Evolutionary conservation across 495 filamentous ascomycete species (phyloP).

Genomic region (Neurospora terricola): DNA sequence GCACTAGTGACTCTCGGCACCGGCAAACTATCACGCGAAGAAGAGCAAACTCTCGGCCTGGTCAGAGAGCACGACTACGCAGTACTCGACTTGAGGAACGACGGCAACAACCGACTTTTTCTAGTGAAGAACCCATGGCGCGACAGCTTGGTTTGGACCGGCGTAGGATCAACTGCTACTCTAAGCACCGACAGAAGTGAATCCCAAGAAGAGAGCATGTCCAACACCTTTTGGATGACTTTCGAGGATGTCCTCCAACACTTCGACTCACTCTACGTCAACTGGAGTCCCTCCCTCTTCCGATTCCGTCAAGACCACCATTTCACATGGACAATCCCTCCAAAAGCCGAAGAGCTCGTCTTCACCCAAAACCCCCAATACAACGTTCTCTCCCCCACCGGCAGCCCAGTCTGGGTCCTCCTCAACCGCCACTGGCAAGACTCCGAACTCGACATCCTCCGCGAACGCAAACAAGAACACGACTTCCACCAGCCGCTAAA

Average conservation of each 20-base stretch:
- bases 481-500: slow-evolving; percentile 24
- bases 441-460: slow-evolving; percentile 32
- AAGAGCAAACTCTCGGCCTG: slow-evolving; percentile 73
- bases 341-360: slow-evolving; percentile 46
- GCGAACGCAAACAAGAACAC: slow-evolving; percentile 16
- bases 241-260: slow-evolving; percentile 75
- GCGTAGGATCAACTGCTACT: slow-evolving; percentile 20
- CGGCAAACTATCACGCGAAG: slow-evolving; percentile 58
- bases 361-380: slow-evolving; percentile 82
- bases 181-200: slow-evolving; percentile 6
- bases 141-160: slow-evolving; percentile 60
- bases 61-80: slow-evolving; percentile 91
- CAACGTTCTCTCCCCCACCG: slow-evolving; percentile 45
- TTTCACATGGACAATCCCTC: slow-evolving; percentile 73
- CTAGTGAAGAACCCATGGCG: slow-evolving; percentile 96
- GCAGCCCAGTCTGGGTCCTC: slow-evolving; percentile 69
- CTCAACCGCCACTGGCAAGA: slow-evolving; percentile 71
- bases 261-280: slow-evolving; percentile 91
- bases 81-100: slow-evolving; percentile 67
- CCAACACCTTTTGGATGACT: slow-evolving; percentile 87
- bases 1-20: slow-evolving; percentile 87
- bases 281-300: slow-evolving; percentile 92
- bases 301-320: slow-evolving; percentile 73
- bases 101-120: slow-evolving; percentile 46
- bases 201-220: slow-evolving; percentile 19